These are phyloP conservation scores for Luzula sylvatica DNA, from an alignment of 176 grass and related monocot species.

Conservation along the genomic window DNA sequence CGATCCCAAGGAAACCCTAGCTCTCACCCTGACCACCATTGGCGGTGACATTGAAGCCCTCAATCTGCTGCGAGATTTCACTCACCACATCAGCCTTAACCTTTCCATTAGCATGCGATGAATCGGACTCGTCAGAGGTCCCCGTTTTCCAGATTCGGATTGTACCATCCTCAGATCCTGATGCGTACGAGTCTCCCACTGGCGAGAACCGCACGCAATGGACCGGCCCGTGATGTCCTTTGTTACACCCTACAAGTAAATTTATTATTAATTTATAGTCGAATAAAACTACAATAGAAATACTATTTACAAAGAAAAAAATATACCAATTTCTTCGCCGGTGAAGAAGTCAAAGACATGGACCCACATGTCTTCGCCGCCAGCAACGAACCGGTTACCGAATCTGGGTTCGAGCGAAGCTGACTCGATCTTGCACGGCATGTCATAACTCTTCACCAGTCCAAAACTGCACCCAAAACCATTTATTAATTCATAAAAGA, in stretches of 20 bases:
- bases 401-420: constrained; percentile 85
- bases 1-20: constrained; percentile 25
- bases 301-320: not conserved
- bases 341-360: constrained; percentile 88
- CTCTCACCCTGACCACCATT: constrained; percentile 49
- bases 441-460: constrained; percentile 93
- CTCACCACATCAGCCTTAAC: constrained; percentile 20
- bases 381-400: constrained; percentile 76
- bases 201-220: constrained; percentile 92
- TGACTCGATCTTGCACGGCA: constrained; percentile 86
- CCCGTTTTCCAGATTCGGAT: constrained; percentile 83
- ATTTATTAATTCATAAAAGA: too few relatives aligned
- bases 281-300: not conserved
- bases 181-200: constrained; percentile 81
- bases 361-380: constrained; percentile 98
- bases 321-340: constrained; percentile 92
- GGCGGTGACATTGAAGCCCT: constrained; percentile 60
- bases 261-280: too few relatives aligned
- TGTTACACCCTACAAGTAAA: constrained; percentile 62
- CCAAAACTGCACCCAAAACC: constrained; percentile 37
- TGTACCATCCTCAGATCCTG: constrained; percentile 93
- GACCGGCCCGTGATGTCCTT: constrained; percentile 92
- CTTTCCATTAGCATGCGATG: constrained; percentile 38
- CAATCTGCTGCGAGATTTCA: constrained; percentile 62
- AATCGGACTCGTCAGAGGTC: constrained; percentile 45